phyloP scores from a whole-genome alignment of 176 grass and related monocot genomes.

The Oryza glaberrima region DNA sequence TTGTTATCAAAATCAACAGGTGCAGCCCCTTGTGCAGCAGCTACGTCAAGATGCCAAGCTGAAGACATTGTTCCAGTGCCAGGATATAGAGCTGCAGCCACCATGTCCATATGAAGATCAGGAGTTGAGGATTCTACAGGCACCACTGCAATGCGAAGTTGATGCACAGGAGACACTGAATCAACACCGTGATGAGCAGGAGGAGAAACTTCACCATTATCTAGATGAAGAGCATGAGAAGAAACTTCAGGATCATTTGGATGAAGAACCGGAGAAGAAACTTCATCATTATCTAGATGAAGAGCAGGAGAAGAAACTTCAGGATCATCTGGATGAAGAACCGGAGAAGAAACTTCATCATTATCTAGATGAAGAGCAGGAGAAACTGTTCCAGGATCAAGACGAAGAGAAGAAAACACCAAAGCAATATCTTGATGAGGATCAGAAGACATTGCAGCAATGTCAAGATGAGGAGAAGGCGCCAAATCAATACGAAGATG shows the following conservation, averaged over 20 bases:
- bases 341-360: slow-evolving; percentile 6
- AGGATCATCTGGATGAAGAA: slow-evolving; percentile 21
- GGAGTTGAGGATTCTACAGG: slow-evolving; percentile 25
- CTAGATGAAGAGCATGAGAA: slow-evolving; percentile 11
- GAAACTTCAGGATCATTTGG: background rate
- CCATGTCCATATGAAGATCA: slow-evolving; percentile 15
- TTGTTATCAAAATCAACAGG: slow-evolving; percentile 43
- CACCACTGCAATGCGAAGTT: slow-evolving; percentile 33
- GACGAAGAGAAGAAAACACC: slow-evolving; percentile 14
- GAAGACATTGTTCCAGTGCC: slow-evolving; percentile 39
- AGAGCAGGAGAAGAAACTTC: slow-evolving; percentile 9
- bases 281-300: background rate
- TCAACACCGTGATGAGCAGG: slow-evolving; percentile 32
- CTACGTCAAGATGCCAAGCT: slow-evolving; percentile 37
- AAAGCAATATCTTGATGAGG: slow-evolving; percentile 7
- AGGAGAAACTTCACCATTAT: slow-evolving; percentile 11
- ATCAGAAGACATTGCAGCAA: slow-evolving; percentile 22
- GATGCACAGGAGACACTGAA: slow-evolving; percentile 13
- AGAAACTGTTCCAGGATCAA: slow-evolving; percentile 22
- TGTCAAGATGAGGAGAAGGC: slow-evolving; percentile 19
- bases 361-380: background rate
- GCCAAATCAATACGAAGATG: background rate
- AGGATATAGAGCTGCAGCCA: slow-evolving; percentile 40
- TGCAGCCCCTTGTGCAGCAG: slow-evolving; percentile 20
- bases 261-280: slow-evolving; percentile 30